Evolutionary conservation across 768 basidiomycete genomes (phyloP), one percentile per base, ranked within the genome.

Genomic region (Rubroboletus pulcherrimus): DNA sequence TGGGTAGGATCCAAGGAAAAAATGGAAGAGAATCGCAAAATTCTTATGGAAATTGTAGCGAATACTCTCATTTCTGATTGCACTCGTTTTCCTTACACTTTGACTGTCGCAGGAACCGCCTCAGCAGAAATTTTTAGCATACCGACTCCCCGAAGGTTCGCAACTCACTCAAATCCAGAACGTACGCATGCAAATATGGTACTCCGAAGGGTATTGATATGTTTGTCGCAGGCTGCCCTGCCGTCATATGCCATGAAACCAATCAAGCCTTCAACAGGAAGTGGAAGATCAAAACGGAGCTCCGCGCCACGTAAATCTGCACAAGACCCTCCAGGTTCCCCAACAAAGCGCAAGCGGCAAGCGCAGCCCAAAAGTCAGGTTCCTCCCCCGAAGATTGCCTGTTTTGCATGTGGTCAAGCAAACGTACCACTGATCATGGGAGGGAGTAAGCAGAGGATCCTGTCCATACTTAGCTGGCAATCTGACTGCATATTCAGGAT

Each of bases 371-470:
- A 75, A 53, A 47, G 59, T 10, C 66, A 66, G 41, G 43, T 57
- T 15, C 67, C 75, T 14, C 76, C 81, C 10, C 72, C 75, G 1
- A 71, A 74, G 41, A 82, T 83, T 8, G 72, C 78, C 33, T 91
- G 88, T 58, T 71, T 78, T 38, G 71, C 80, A 7, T 91, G 88
- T 67, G 79, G 80, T 42, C 78, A 81, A 66, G 81, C 78, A 15
- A 85, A 87, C 63, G 88, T 90, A 14, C 89, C 89, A 7, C 75
- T 91, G n/a, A 81, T 89, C 50, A 76, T 85, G 66, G 87, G 87
- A 54, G 89, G 88, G 40, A 78, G 89, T 89, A 60, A 78, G 87
- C 78, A 37, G 43, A 35, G 19, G 9, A 7, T 11, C 26, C 14
- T 38, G 14, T 31, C 2, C 35, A 30, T 21, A 8, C 17, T n/a